Evolutionary conservation across 257 asterid species (phyloP), one percentile per base, ranked within the genome.

Genomic region (Solanum habrochaites): DNA sequence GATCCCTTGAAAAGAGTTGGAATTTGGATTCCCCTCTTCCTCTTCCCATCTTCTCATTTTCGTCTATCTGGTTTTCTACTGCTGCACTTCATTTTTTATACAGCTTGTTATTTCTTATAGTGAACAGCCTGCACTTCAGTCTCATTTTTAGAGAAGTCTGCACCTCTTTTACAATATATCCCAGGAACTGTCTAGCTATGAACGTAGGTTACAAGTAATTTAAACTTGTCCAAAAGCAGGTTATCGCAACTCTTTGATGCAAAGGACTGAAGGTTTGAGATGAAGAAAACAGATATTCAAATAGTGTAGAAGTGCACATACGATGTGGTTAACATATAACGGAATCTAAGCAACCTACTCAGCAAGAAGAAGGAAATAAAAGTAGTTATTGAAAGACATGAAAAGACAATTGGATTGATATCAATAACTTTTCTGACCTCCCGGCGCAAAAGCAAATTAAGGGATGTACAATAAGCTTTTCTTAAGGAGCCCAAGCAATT

Each of bases 391-490:
- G 3, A 81, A 81, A 81, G 85, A 80, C 10, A 47, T 27, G 42
- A 29, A 80, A 80, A 27, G 43, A 81, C 31, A 81, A 81, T 29
- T 31, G 69, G 69, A 29, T 29, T 47, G 43, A 81, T 81, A 81
- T 88, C 31, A 85, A 27, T n/a, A 71, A 74, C 71, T 85, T 56
- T 86, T 86, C 98, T 89, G 83, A 97, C 99, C 99, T 96, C 99
- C 32, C 96, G 95, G 60, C 97, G 96, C 85, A 97, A 88, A 88
- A 97, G 99, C 90, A 94, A 90, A 91, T 97, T 97, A 89, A 96
- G 90, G 83, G 99, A 97, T 94, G 93, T 92, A 92, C 98, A 97
- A 89, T 97, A 97, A 78, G 99, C 99, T 95, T 94, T 97, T 94
- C 99, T 91, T 82, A 97, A 88, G 85, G 98, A 87, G 85, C 91